These are phyloP conservation scores for Larix kaempferi DNA, from an alignment of 75 land plant species.

Conservation along the genomic window DNA sequence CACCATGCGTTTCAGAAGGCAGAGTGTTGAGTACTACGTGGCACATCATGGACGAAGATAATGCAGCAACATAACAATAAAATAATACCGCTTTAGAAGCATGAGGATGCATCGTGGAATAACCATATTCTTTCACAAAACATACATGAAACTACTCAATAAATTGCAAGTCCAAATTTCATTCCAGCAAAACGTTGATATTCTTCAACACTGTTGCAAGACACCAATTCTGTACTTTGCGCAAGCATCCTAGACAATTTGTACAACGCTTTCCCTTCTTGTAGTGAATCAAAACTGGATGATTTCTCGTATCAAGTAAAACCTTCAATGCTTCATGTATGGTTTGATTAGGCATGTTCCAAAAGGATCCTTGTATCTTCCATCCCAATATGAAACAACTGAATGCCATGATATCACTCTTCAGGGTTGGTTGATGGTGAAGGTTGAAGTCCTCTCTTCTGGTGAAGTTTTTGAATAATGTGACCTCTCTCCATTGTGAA, in stretches of 20 bases:
- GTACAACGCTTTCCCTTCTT: too few species aligned
- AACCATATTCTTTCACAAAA: constrained; percentile 23
- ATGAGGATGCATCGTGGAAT: constrained; percentile 10
- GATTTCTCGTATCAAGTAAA: constrained; percentile 45
- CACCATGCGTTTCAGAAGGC: too few species aligned
- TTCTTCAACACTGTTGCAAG: constrained; percentile 53
- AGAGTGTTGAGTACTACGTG: too few species aligned
- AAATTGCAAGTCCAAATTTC: constrained; percentile 52
- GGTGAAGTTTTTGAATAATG: too few species aligned
- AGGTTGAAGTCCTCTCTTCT: too few species aligned
- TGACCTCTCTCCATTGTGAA: too few species aligned
- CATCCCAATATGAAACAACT: too few species aligned
- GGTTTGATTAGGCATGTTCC: constrained; percentile 41
- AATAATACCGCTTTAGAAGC: constrained; percentile 6
- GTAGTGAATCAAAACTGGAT: too few species aligned
- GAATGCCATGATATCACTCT: too few species aligned
- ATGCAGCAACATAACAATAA: too few species aligned
- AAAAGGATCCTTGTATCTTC: constrained; percentile 76
- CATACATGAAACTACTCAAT: constrained; percentile 59
- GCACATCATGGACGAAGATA: too few species aligned
- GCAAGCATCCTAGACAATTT: constrained; percentile 63
- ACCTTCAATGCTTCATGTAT: constrained; percentile 45
- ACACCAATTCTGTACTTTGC: constrained; percentile 62
- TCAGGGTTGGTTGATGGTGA: too few species aligned
- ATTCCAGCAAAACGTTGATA: constrained; percentile 54